Evolutionary conservation across 140 eudicot species (phyloP).

Genomic region (Ambrosia hybrid): DNA sequence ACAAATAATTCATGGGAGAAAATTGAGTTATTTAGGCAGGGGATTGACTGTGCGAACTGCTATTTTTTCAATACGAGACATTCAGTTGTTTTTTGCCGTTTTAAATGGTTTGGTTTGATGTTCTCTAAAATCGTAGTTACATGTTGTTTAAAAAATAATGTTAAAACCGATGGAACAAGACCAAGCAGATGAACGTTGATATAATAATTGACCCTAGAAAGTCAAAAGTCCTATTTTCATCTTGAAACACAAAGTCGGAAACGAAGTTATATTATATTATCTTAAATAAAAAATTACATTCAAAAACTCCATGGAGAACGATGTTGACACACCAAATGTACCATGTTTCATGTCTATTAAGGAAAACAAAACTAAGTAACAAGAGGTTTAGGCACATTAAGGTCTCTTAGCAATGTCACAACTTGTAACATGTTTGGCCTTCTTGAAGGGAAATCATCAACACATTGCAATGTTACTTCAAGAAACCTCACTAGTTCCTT

Average conservation of each 20-base stretch:
- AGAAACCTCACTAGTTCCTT: conserved; percentile 82
- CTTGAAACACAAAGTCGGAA: background rate
- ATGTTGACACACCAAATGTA: conserved; percentile 19
- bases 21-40: too few species aligned
- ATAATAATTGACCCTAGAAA: background rate
- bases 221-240: background rate
- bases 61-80: too few species aligned
- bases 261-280: background rate
- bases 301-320: conserved; percentile 4
- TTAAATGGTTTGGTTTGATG: background rate
- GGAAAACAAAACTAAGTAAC: conserved; percentile 6
- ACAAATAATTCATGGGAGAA: background rate
- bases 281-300: conserved; percentile 24
- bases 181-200: background rate
- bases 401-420: conserved; percentile 81
- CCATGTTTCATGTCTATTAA: background rate
- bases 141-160: background rate
- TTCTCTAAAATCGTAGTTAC: background rate
- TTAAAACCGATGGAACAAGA: background rate
- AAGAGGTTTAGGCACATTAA: conserved; percentile 46
- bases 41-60: too few species aligned
- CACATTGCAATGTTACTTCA: conserved; percentile 79
- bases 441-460: conserved; percentile 91
- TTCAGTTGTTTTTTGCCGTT: background rate
- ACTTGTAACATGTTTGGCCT: conserved; percentile 93